Percentiles rank a stretch among this genome's conserved stretches.
Conservation (phyloP, 225 moss, liverwort and hornwort species). For the Marchantia paleacea region DNA sequence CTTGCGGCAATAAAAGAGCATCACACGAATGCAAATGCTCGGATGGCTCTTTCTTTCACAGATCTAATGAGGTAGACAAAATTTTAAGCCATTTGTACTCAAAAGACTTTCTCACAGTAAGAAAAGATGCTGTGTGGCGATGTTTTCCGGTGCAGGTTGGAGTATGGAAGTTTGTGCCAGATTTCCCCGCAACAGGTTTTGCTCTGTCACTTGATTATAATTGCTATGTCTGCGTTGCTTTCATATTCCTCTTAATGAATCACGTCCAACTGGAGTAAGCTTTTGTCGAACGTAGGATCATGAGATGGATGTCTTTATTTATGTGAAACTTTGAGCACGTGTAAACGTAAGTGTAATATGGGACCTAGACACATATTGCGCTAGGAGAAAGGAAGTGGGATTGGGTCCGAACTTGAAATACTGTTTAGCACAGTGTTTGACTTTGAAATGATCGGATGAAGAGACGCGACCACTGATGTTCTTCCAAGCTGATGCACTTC, state of each 20-base stretch:
- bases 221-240: neutral
- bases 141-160: slow-evolving; percentile 57
- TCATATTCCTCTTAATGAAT: too few relatives aligned
- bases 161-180: slow-evolving; percentile 64
- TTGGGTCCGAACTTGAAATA: neutral
- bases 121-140: neutral
- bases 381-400: neutral
- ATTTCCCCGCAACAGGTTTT: slow-evolving; percentile 27
- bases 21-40: too few relatives aligned
- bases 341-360: neutral
- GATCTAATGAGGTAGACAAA: too few relatives aligned
- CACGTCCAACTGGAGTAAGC: neutral
- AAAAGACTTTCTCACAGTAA: neutral
- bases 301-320: neutral
- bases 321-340: neutral
- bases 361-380: neutral
- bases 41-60: too few relatives aligned
- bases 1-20: too few relatives aligned
- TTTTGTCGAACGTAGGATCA: neutral
- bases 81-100: too few relatives aligned
- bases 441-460: slow-evolving; percentile 24
- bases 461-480: slow-evolving; percentile 73
- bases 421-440: neutral
- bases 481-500: slow-evolving; percentile 82
- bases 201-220: neutral